A percentile compares a stretch with the other conserved stretches of the same genome.
Evolutionary conservation across 495 filamentous ascomycete species (phyloP).

Genomic region (Gamarada debralockiae): DNA sequence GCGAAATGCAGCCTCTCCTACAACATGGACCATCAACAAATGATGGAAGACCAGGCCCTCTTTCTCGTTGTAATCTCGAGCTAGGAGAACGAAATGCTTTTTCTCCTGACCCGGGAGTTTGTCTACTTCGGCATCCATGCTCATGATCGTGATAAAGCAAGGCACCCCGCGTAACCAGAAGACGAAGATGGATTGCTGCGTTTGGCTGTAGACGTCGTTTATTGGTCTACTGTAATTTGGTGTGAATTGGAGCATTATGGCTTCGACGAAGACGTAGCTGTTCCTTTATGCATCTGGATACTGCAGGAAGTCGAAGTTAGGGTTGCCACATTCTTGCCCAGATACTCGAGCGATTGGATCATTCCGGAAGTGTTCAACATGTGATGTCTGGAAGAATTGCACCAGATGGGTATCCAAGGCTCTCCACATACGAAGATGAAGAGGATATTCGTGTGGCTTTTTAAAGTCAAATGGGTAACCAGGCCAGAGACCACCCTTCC

Average conservation of each 20-base stretch:
- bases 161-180: background rate
- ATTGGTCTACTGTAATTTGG: background rate
- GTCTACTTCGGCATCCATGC: background rate
- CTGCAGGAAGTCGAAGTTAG: background rate
- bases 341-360: background rate
- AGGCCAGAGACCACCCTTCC: background rate
- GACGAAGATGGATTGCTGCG: background rate
- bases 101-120: background rate
- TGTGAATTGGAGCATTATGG: background rate
- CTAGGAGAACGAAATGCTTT: background rate
- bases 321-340: background rate
- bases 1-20: background rate
- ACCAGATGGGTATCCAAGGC: slow-evolving; percentile 7
- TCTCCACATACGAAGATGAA: background rate
- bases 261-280: slow-evolving; percentile 6
- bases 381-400: background rate
- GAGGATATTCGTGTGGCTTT: no score
- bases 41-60: background rate
- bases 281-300: background rate
- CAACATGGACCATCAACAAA: background rate
- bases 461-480: background rate
- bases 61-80: background rate
- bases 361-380: background rate
- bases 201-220: background rate
- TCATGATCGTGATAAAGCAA: slow-evolving; percentile 3